A percentile compares a stretch with the other conserved stretches of the same genome.
phyloP scores from a whole-genome alignment of 2,329 filamentous ascomycete species.

The Sclerotinia nivalis region DNA sequence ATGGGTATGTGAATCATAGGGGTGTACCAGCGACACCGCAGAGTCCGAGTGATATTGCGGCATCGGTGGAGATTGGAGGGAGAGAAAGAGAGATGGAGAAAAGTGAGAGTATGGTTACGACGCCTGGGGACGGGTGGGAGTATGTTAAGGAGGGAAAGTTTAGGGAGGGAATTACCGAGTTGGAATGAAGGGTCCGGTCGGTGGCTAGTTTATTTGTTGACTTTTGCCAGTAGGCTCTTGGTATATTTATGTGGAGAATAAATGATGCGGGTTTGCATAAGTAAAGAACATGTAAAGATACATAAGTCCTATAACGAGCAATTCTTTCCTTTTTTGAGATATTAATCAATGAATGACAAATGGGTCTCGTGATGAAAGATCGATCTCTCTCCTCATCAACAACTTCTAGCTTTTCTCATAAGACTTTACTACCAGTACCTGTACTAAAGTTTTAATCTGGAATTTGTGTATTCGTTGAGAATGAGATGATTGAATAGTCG shows the following conservation, averaged over 20 bases:
- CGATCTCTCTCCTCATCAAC: too few species aligned
- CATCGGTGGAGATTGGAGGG: constrained; percentile 55
- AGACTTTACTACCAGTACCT: too few species aligned
- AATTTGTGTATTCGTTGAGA: too few species aligned
- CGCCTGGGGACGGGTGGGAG: background rate
- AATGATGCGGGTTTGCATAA: too few species aligned
- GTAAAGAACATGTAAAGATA: background rate
- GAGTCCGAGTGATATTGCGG: constrained; percentile 51
- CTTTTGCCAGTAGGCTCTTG: too few species aligned
- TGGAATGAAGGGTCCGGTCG: background rate
- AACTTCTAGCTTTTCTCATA: too few species aligned
- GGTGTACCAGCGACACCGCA: constrained; percentile 50
- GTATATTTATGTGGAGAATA: too few species aligned
- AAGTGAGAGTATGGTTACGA: background rate
- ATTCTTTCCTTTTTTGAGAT: background rate
- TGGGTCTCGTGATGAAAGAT: background rate
- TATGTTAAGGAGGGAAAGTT: background rate
- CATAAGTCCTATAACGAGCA: too few species aligned
- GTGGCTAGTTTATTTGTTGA: too few species aligned
- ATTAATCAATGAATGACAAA: background rate
- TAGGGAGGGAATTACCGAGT: background rate
- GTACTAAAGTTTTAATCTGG: too few species aligned
- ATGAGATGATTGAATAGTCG: too few species aligned
- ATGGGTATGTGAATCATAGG: background rate
- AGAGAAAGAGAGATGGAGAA: background rate